Conservation (phyloP, 1,139 yeast species). For the Lodderomyces parapsilosis region DNA sequence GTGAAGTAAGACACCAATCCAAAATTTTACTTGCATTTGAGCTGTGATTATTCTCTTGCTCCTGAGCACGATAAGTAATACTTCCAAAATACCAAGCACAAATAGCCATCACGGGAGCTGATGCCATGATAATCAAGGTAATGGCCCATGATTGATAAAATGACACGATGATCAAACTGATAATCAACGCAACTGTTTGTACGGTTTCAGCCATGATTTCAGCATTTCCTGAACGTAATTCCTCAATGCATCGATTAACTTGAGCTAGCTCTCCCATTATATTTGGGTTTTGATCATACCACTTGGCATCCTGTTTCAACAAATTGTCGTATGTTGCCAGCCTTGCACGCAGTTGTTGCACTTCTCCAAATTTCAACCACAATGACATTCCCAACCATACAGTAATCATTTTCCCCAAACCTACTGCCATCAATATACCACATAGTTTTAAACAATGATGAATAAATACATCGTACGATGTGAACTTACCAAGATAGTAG, state of each 20-base stretch:
- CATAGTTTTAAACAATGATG: constrained; percentile 46
- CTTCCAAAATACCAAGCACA: constrained; percentile 53
- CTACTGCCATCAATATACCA: constrained; percentile 56
- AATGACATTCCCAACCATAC: constrained; percentile 56
- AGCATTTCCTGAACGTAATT: constrained; percentile 66
- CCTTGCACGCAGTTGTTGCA: constrained; percentile 63
- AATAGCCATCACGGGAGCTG: constrained; percentile 63
- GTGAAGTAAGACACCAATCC: constrained; percentile 68
- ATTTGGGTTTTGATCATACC: constrained; percentile 60
- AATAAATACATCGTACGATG: constrained; percentile 32
- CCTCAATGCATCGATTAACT: constrained; percentile 75
- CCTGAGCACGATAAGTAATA: constrained; percentile 49
- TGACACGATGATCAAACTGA: constrained; percentile 64
- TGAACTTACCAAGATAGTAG: constrained; percentile 29
- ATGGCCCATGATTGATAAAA: constrained; percentile 81
- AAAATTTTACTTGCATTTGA: constrained; percentile 58
- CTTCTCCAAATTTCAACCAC: constrained; percentile 77
- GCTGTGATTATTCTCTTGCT: constrained; percentile 56
- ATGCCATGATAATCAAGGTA: constrained; percentile 69
- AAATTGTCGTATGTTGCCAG: constrained; percentile 31
- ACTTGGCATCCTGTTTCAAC: constrained; percentile 29
- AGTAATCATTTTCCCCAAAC: constrained; percentile 49
- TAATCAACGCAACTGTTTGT: constrained; percentile 50
- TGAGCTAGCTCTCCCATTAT: constrained; percentile 66
- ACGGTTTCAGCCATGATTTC: constrained; percentile 61